A percentile compares a stretch with the other conserved stretches of the same genome.
Evolutionary conservation across 1,284 basidiomycete species (phyloP).

Genomic region (Marasmius sp.): DNA sequence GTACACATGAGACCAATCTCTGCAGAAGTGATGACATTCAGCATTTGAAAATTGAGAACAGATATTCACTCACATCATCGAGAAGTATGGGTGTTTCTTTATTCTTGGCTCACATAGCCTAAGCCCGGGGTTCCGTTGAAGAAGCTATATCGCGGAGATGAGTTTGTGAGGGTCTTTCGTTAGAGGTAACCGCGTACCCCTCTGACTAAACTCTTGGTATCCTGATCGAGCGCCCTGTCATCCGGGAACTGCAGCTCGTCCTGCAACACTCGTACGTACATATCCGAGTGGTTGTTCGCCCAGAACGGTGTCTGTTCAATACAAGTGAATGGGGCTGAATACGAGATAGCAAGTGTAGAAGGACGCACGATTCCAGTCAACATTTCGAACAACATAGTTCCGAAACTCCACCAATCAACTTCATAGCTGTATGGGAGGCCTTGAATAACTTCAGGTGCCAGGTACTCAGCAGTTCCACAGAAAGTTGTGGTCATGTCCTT

Average conservation of each 20-base stretch:
- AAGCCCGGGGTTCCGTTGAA: constrained; percentile 89
- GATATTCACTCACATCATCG: constrained; percentile 77
- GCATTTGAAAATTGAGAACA: constrained; percentile 6
- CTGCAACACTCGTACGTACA: constrained; percentile 90
- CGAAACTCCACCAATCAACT: constrained; percentile 98
- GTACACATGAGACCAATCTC: constrained; percentile 92
- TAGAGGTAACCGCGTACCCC: constrained; percentile 61
- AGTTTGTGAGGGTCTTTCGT: constrained; percentile 11
- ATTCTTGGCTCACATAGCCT: constrained; percentile 91
- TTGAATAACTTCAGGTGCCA: constrained; percentile 93
- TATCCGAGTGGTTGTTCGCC: constrained; percentile 91
- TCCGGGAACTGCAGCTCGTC: constrained; percentile 89
- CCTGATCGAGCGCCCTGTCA: constrained; percentile 87
- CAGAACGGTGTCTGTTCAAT: constrained; percentile 83
- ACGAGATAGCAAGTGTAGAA: constrained; percentile 6
- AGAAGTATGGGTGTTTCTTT: constrained; percentile 94
- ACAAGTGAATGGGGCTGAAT: constrained; percentile 17
- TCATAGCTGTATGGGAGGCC: constrained; percentile 91
- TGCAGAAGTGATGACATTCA: constrained; percentile 30
- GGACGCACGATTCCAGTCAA: constrained; percentile 80
- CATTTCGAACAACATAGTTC: constrained; percentile 97
- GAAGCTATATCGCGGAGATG: constrained; percentile 50
- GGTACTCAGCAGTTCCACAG: constrained; percentile 91
- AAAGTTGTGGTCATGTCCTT: constrained; percentile 78
- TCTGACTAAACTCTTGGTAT: constrained; percentile 93